Evolutionary conservation across 2,329 filamentous ascomycete species (phyloP).

Genomic region (Claviceps arundinis): DNA sequence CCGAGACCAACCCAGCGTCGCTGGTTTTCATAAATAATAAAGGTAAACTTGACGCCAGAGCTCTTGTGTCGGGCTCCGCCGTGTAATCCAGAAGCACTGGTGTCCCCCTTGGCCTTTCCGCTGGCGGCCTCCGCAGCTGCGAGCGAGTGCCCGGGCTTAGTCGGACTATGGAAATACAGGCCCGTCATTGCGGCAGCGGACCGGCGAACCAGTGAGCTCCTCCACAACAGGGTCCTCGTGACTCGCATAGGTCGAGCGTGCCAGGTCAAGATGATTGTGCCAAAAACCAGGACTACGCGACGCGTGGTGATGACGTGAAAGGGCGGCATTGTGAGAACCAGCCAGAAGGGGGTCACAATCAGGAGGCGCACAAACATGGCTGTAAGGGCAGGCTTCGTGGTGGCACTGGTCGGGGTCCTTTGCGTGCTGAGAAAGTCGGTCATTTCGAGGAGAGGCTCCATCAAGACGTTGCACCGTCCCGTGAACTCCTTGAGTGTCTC

Average conservation of each 20-base stretch:
- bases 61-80: constrained; percentile 31
- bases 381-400: constrained; percentile 78
- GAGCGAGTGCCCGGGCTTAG: constrained; percentile 18
- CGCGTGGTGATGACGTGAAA: constrained; percentile 76
- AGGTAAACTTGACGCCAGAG: constrained; percentile 85
- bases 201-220: constrained; percentile 61
- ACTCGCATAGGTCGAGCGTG: constrained; percentile 80
- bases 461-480: constrained; percentile 76
- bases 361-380: constrained; percentile 81
- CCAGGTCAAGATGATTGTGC: constrained; percentile 80
- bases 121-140: constrained; percentile 13
- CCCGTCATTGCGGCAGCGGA: constrained; percentile 66
- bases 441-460: constrained; percentile 77
- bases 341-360: constrained; percentile 79
- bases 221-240: constrained; percentile 78
- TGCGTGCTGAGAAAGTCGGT: constrained; percentile 92
- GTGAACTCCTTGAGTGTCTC: constrained; percentile 87
- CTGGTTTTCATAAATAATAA: constrained; percentile 94
- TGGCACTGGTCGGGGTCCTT: constrained; percentile 78
- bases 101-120: constrained; percentile 9
- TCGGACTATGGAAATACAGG: constrained; percentile 50
- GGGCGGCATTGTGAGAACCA: constrained; percentile 67
- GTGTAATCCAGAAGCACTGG: constrained; percentile 13
- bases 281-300: constrained; percentile 70
- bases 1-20: constrained; percentile 87